A percentile compares a stretch with the other conserved stretches of the same genome.
Conservation (phyloP, 1,139 yeast genomes). For the Yamadazyma spencermartinsiae region DNA sequence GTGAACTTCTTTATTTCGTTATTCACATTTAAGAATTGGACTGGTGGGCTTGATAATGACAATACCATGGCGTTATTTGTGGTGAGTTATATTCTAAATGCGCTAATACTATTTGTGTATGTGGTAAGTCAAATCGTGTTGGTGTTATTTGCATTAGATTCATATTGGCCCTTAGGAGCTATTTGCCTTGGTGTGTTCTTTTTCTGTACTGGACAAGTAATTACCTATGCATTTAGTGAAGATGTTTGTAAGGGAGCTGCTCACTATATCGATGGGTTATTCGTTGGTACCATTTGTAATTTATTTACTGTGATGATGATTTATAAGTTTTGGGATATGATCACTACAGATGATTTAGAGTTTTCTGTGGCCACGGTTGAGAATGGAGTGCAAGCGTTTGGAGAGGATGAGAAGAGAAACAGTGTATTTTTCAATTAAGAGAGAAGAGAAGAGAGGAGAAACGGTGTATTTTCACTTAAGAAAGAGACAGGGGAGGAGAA, state of each 20-base stretch:
- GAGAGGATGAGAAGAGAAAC: slow-evolving; percentile 32
- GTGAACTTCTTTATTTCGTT: slow-evolving; percentile 67
- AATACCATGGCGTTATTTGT: slow-evolving; percentile 67
- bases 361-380: slow-evolving; percentile 67
- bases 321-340: slow-evolving; percentile 94
- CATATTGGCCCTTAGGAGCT: slow-evolving; percentile 89
- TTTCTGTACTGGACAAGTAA: slow-evolving; percentile 77
- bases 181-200: slow-evolving; percentile 66
- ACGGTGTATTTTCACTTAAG: no score
- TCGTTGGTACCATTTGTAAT: slow-evolving; percentile 80
- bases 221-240: slow-evolving; percentile 67
- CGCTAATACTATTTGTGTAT: slow-evolving; percentile 61
- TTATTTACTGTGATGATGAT: slow-evolving; percentile 89
- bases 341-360: slow-evolving; percentile 93
- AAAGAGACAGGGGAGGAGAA: no score
- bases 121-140: slow-evolving; percentile 70
- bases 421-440: slow-evolving; percentile 28
- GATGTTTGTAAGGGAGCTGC: slow-evolving; percentile 67
- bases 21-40: slow-evolving; percentile 75
- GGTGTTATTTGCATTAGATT: slow-evolving; percentile 65
- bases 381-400: slow-evolving; percentile 37
- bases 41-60: slow-evolving; percentile 36
- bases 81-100: slow-evolving; percentile 70
- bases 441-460: no score
- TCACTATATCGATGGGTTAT: slow-evolving; percentile 88